These are phyloP conservation scores for Hysterium pulicare DNA, from an alignment of 2,329 filamentous ascomycete genomes.

Conservation along the genomic window DNA sequence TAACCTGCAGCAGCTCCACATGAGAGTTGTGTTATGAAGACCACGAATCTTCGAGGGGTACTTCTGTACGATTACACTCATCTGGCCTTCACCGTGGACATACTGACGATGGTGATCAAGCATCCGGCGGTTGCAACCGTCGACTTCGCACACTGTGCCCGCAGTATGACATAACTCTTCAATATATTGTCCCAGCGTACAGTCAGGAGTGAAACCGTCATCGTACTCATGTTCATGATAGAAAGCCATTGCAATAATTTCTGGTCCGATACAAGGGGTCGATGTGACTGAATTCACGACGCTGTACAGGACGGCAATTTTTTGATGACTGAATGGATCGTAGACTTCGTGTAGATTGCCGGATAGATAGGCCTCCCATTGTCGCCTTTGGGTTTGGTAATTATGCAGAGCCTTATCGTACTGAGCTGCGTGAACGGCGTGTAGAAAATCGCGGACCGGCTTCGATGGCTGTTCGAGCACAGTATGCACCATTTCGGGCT, in stretches of 20 bases:
- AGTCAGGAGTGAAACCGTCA: conserved; percentile 73
- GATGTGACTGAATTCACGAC: conserved; percentile 91
- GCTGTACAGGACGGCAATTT: conserved; percentile 91
- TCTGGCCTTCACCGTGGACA: conserved; percentile 90
- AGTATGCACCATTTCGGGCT: conserved; percentile 90
- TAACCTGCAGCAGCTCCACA: conserved; percentile 96
- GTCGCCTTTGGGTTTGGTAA: conserved; percentile 88
- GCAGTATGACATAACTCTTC: conserved; percentile 81
- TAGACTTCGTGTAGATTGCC: conserved; percentile 79
- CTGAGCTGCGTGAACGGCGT: conserved; percentile 92
- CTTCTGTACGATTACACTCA: conserved; percentile 85
- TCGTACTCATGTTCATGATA: conserved; percentile 83
- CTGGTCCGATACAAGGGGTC: conserved; percentile 87
- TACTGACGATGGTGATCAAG: conserved; percentile 93
- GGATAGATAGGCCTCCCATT: conserved; percentile 94
- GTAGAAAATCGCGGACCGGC: conserved; percentile 88
- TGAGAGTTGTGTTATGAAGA: conserved; percentile 73
- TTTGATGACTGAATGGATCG: conserved; percentile 92
- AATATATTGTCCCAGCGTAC: conserved; percentile 90
- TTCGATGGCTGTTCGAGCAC: conserved; percentile 75
- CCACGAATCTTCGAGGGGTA: conserved; percentile 64
- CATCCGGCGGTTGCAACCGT: conserved; percentile 85
- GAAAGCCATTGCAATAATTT: conserved; percentile 84
- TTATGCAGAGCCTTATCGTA: conserved; percentile 93
- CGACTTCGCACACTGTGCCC: conserved; percentile 72